phyloP scores from a whole-genome alignment of 192 early-diverging fungal species.

The Umbelopsis vinacea region DNA sequence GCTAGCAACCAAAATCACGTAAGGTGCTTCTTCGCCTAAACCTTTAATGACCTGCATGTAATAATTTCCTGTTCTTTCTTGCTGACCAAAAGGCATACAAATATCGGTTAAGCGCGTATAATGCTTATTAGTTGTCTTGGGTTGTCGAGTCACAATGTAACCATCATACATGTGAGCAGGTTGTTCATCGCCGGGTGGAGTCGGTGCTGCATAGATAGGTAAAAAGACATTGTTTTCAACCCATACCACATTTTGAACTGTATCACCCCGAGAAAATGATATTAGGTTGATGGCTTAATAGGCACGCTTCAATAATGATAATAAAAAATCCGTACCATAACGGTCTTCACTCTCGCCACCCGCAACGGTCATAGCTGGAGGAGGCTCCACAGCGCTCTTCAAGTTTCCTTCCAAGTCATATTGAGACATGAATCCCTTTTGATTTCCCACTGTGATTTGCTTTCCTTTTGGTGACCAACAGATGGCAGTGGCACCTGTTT shows the following conservation, averaged over 20 bases:
- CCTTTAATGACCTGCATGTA: slow-evolving; percentile 61
- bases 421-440: slow-evolving; percentile 62
- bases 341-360: slow-evolving; percentile 24
- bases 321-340: slow-evolving; percentile 28
- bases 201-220: slow-evolving; percentile 61
- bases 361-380: slow-evolving; percentile 26
- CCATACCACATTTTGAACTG: slow-evolving; percentile 77
- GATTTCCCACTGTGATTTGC: slow-evolving; percentile 79
- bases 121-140: slow-evolving; percentile 40
- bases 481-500: slow-evolving; percentile 54
- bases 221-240: slow-evolving; percentile 72
- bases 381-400: slow-evolving; percentile 60
- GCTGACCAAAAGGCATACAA: slow-evolving; percentile 54
- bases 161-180: slow-evolving; percentile 43
- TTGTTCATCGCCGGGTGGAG: slow-evolving; percentile 28
- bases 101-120: slow-evolving; percentile 63
- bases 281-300: not conserved
- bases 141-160: slow-evolving; percentile 63
- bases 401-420: slow-evolving; percentile 63
- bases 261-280: slow-evolving; percentile 13
- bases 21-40: slow-evolving; percentile 53
- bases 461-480: slow-evolving; percentile 92
- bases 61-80: slow-evolving; percentile 57
- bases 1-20: slow-evolving; percentile 46
- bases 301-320: not conserved